phyloP scores from a whole-genome alignment of 257 asterid genomes.

The Solanum piurae region DNA sequence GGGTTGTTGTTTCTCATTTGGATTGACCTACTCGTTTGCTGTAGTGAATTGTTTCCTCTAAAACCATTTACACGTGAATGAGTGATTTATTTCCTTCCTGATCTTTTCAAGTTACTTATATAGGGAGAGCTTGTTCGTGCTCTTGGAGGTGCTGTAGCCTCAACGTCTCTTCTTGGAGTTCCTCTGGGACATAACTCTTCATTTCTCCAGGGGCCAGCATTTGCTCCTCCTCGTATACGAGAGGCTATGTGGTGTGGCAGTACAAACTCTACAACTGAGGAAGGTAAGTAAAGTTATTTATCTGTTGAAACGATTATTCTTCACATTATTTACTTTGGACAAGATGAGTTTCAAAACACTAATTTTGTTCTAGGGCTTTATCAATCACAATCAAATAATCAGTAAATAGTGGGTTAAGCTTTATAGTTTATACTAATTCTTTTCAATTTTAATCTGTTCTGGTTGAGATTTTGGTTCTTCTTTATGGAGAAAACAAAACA shows the following conservation, averaged over 20 bases:
- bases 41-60: background rate
- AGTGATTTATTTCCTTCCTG: background rate
- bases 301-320: background rate
- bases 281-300: slow-evolving; percentile 34
- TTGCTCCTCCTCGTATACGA: slow-evolving; percentile 98
- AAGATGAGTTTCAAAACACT: background rate
- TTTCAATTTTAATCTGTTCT: background rate
- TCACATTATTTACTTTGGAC: background rate
- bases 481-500: background rate
- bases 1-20: background rate
- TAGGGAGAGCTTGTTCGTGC: slow-evolving; percentile 95
- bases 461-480: background rate
- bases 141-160: slow-evolving; percentile 71
- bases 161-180: slow-evolving; percentile 92
- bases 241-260: slow-evolving; percentile 99
- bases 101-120: background rate
- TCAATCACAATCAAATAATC: background rate
- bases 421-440: background rate
- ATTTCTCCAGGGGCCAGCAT: slow-evolving; percentile 98
- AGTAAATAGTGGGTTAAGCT: background rate
- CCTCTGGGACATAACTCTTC: slow-evolving; percentile 98
- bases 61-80: background rate
- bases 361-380: background rate
- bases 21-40: background rate
- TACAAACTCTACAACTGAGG: slow-evolving; percentile 94